Conservation (phyloP, 306 rosid species). For the Comarum palustre region DNA sequence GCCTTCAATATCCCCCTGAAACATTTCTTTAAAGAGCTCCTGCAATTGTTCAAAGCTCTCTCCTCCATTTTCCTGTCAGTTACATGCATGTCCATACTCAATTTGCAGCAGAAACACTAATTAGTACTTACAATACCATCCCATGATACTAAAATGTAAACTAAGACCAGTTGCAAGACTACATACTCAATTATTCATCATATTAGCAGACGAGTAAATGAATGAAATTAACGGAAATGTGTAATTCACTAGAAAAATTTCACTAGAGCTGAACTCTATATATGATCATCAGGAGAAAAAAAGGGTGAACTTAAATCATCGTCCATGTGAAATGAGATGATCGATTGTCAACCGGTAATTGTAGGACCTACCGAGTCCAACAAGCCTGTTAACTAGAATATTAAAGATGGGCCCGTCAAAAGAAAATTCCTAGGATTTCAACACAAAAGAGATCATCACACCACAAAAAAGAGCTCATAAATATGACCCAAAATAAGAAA, state of each 20-base stretch:
- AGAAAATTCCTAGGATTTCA: constrained; percentile 1
- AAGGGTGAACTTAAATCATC: neutral
- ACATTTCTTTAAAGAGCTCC: constrained; percentile 77
- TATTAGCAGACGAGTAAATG: neutral
- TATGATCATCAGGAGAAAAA: too few relatives aligned
- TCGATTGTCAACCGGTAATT: neutral
- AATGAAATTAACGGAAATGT: neutral
- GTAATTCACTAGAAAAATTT: neutral
- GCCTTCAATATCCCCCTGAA: constrained; percentile 48
- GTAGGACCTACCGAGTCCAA: neutral
- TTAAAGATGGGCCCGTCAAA: constrained; percentile 9
- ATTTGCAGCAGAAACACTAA: neutral
- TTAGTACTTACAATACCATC: neutral
- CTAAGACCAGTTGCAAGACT: neutral
- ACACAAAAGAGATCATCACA: constrained; percentile 5
- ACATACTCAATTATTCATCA: neutral
- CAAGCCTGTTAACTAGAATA: too few relatives aligned
- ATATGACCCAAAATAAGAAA: neutral
- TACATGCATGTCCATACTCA: constrained; percentile 3
- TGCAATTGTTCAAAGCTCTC: constrained; percentile 86
- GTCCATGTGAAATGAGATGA: neutral
- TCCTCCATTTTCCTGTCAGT: constrained; percentile 58
- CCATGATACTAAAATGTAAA: neutral
- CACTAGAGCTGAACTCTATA: neutral
- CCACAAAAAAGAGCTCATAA: neutral